Evolutionary conservation across 2,329 filamentous ascomycete genomes (phyloP), one percentile per base, ranked within the genome.

Genomic region (Paradendryphiella salina): DNA sequence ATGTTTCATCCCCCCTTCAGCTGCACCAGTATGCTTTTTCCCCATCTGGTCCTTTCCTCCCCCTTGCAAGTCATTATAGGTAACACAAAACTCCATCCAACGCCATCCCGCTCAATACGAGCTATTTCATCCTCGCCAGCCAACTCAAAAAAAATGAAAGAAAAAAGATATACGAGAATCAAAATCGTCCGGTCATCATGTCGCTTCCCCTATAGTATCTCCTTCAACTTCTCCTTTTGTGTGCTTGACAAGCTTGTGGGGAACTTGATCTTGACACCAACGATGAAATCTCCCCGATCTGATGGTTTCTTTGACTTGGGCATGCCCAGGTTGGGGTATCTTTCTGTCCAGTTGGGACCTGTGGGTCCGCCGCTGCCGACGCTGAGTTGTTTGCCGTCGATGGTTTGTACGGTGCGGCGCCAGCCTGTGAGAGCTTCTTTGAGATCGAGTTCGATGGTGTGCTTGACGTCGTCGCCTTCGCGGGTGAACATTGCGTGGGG

Each of bases 371-470:
- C 77, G 73, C 91, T 92, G 36, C 89, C 84, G 32, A 97, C 82
- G 43, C 80, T 84, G 61, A 99, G 78, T 65, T 92, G 88, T 70
- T 89, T 92, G 63, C 89, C 89, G 66, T 99, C 94, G 63, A 99
- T 97, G 8, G 93, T 99, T 26, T 86, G 85, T 17, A 99, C 85
- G n/a, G 89, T 95, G 46, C 89, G 85, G 64, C 84, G 87, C 94
- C 94, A 99, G 51, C 94, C 94, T 0, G 92, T 96, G 36, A 99
- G 77, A 1, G 94, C 90, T 75, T 99, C 94, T 74, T 96, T 97
- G 38, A 99, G 84, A 21, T 87, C 85, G 44, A 99, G 81, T 6
- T 92, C 88, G 61, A 97, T 80, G 1, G 80, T 88, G 66, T 88
- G 85, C 52, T 89, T 79, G 37, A 99, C 79, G 66, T 97, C 89